Evolutionary conservation across 306 rosid genomes (phyloP).

Genomic region (Pyrus betulifolia): DNA sequence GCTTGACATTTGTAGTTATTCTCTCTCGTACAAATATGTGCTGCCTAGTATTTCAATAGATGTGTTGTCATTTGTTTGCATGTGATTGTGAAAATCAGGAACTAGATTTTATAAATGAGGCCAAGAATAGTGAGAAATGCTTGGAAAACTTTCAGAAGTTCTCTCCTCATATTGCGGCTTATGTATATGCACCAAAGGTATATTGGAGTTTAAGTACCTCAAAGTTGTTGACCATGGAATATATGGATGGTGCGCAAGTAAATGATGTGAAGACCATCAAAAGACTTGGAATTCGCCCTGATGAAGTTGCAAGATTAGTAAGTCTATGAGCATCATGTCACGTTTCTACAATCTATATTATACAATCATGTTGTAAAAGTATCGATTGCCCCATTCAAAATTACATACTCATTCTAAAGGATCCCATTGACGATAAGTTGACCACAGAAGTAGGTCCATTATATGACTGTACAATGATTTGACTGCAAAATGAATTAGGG

Average conservation of each 20-base stretch:
- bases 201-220: slow-evolving; percentile 79
- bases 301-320: slow-evolving; percentile 80
- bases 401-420: neutral
- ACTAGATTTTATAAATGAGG: slow-evolving; percentile 77
- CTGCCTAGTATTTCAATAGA: neutral
- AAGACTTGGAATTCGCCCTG: slow-evolving; percentile 62
- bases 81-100: slow-evolving; percentile 52
- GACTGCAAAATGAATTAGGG: neutral
- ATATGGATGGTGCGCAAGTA: slow-evolving; percentile 75
- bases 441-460: neutral
- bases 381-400: neutral
- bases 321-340: slow-evolving; percentile 25
- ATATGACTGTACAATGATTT: neutral
- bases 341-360: neutral
- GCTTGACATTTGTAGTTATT: neutral
- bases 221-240: slow-evolving; percentile 93
- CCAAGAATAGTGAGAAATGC: slow-evolving; percentile 87
- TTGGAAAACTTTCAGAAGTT: slow-evolving; percentile 70
- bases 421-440: neutral
- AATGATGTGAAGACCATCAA: slow-evolving; percentile 61
- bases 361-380: neutral
- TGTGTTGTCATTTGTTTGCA: slow-evolving; percentile 16
- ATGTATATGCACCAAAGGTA: slow-evolving; percentile 80
- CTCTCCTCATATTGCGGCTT: slow-evolving; percentile 86
- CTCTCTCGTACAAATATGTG: neutral